Base-by-base conservation (phyloP, 2,329 filamentous ascomycete species). In the Emericellopsis atlantica region DNA sequence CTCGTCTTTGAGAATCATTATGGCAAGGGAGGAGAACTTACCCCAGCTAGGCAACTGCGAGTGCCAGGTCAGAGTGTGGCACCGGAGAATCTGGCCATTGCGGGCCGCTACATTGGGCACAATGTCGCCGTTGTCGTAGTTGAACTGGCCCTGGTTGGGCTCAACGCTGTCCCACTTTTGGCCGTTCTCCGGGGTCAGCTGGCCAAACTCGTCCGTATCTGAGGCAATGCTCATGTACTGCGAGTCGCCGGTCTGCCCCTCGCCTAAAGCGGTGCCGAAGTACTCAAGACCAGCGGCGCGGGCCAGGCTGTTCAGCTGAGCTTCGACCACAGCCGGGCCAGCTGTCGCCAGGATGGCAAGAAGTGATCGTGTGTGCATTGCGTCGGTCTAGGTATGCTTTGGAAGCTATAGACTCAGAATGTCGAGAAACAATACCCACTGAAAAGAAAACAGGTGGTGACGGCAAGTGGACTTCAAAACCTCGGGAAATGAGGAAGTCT, bases 101-200 rank as follows among this genome's bases (percentile, higher is more conserved):
- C 57, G 49, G 2, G 51, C 53, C 10, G 76, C 77, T 57, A 65
- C 81, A 56, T 75, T 58, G 45, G 79, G 72, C 26, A 79, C 64
- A 53, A 69, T 68, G 58, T 81, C 78, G 22, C 72, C 67, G 21
- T 55, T 56, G 10, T 49, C 54, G 49, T 77, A 79, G 46, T 61
- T 75, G 66, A 77, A 84, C 26, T 48, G 52, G 44, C 67, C 68
- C 44, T 64, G 61, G 15, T 8, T 42, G n/a, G 32, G 23, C 55
- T 81, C 63, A 15, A 65, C 65, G 29, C 69, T 60, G 48, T 81
- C 74, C 78, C 78, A 84, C 60, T 84, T 83, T 72, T 81, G 79
- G 53, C 67, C 74, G 65, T 84, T 83, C 64, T 84, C 80, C 2
- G 73, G 70, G 0, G 79, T 81, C 18, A 84, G 63, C 54, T 76